phyloP scores from a whole-genome alignment of 768 basidiomycete genomes.

The Krasilnikovozyma curviuscula region DNA sequence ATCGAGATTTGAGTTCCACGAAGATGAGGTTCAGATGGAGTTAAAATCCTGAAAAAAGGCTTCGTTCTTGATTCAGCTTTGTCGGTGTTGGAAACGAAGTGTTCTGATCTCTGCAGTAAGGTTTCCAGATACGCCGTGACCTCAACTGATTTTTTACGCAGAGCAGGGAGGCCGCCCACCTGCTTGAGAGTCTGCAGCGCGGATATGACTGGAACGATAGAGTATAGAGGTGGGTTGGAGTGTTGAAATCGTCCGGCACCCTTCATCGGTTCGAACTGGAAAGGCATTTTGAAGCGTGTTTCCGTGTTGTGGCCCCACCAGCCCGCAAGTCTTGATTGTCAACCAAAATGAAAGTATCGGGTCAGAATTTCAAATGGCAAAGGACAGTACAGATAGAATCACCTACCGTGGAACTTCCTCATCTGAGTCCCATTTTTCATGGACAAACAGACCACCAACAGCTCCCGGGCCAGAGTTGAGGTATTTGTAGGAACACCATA shows the following conservation, averaged over 20 bases:
- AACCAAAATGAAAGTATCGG: constrained; percentile 11
- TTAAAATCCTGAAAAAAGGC: constrained; percentile 71
- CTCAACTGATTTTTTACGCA: constrained; percentile 48
- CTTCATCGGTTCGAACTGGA: constrained; percentile 56
- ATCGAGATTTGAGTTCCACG: constrained; percentile 39
- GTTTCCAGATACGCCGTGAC: constrained; percentile 55
- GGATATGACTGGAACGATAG: constrained; percentile 59
- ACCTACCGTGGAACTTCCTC: constrained; percentile 21
- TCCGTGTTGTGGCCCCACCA: constrained; percentile 92
- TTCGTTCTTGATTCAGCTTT: constrained; percentile 21
- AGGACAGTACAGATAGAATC: not conserved
- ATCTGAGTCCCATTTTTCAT: constrained; percentile 50
- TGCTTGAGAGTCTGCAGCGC: constrained; percentile 61
- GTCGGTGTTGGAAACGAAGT: constrained; percentile 36
- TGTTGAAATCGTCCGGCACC: constrained; percentile 93
- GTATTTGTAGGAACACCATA: constrained; percentile 97
- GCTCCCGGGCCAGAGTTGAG: constrained; percentile 90
- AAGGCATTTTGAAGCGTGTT: constrained; percentile 81
- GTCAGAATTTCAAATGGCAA: constrained; percentile 4
- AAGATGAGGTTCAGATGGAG: constrained; percentile 44
- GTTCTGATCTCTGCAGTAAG: constrained; percentile 41
- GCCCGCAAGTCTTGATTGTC: constrained; percentile 51
- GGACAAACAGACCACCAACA: constrained; percentile 67
- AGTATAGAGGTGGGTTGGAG: constrained; percentile 76
- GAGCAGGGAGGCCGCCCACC: constrained; percentile 49